These are phyloP conservation scores for Furcasterigmium furcatum DNA, from an alignment of 2,329 filamentous ascomycete genomes.

Conservation along the genomic window DNA sequence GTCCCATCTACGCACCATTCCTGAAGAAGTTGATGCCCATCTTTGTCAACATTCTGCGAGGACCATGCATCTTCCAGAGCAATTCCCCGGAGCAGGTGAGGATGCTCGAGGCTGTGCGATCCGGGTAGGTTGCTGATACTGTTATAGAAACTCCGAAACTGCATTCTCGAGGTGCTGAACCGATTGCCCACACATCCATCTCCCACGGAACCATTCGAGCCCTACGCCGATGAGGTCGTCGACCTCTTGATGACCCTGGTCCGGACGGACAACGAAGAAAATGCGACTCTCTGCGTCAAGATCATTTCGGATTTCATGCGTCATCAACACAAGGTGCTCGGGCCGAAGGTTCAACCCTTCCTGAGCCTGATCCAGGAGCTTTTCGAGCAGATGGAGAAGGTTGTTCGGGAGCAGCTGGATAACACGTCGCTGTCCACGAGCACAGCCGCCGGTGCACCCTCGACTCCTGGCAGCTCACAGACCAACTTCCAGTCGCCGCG, in stretches of 20 bases:
- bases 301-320: slow-evolving; percentile 96
- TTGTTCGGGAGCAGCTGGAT: slow-evolving; percentile 94
- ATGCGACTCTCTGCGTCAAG: slow-evolving; percentile 97
- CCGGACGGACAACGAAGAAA: slow-evolving; percentile 93
- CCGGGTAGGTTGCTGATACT: slow-evolving; percentile 13
- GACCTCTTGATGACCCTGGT: slow-evolving; percentile 88
- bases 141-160: slow-evolving; percentile 79
- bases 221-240: slow-evolving; percentile 83
- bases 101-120: slow-evolving; percentile 2
- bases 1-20: slow-evolving; percentile 75
- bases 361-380: slow-evolving; percentile 90
- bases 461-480: slow-evolving; percentile 62
- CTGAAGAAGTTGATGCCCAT: slow-evolving; percentile 86
- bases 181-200: slow-evolving; percentile 70
- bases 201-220: slow-evolving; percentile 78
- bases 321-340: slow-evolving; percentile 80
- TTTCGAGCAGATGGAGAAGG: slow-evolving; percentile 90
- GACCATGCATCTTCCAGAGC: slow-evolving; percentile 86
- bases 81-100: slow-evolving; percentile 83
- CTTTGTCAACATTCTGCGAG: slow-evolving; percentile 80
- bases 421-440: slow-evolving; percentile 57
- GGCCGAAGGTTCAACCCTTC: slow-evolving; percentile 81
- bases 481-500: slow-evolving; percentile 82
- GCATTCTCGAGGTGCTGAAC: slow-evolving; percentile 91
- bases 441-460: slow-evolving; percentile 56